Evolutionary conservation across 495 filamentous ascomycete genomes (phyloP), one percentile per base, ranked within the genome.

Genomic region (Trichoderma orchidacearum): DNA sequence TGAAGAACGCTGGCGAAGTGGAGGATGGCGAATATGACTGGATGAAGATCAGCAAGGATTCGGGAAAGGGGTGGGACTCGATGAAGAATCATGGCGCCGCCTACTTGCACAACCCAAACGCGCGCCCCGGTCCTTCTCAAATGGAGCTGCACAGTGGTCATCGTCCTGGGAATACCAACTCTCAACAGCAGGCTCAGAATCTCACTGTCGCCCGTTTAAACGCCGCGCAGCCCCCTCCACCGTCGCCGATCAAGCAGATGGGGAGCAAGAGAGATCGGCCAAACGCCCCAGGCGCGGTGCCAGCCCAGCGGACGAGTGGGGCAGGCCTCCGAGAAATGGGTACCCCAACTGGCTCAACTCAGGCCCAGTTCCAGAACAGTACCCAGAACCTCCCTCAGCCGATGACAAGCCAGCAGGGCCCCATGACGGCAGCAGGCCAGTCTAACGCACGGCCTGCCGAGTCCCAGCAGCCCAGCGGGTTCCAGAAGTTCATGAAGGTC

Each of bases 1-100:
- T 97, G 45, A 95, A 96, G 79, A 88, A 89, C 60, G 86, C 86
- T 5, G 90, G 91, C 35, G 90, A 95, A 61, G 86, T 96, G 12
- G 93, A 99, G 63, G 93, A 99, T 75, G 93, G 94, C 58, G 94
- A 99, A 66, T 99, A 97, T 68, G 93, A 99, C 70, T 99, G 93
- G 93, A 96, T 97, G 94, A 96, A 96, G 79, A 77, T 95, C 57
- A 93, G 89, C 77, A 94, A 95, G 68, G 91, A 90, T 59, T 65
- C 67, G 25, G 56, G 61, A 17, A 86, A 90, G 64, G 90, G 89
- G 34, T 95, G 88, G 89, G 92, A 97, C 72, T 48, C 41, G 41
- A 87, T 86, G 63, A 95, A 95, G 75, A 36, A 34, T 27, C 83
- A 85, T 59, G 88, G 94, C 70, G 82, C 86, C 50, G 86, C 88